Conservation (phyloP, 202 grass and related monocot species). For the Brachypodium distachyon region DNA sequence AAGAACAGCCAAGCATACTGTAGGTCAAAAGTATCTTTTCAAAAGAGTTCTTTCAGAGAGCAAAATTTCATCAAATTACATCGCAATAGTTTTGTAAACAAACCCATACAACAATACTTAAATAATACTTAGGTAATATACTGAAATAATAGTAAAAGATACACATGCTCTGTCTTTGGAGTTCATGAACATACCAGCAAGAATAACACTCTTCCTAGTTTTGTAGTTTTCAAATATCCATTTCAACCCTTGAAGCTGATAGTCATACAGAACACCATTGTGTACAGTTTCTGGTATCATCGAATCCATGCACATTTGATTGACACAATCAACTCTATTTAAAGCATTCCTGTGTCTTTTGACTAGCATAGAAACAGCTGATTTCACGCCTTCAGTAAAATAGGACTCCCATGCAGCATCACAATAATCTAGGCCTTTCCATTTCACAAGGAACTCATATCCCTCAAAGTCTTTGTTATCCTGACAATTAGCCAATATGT, state of each 20-base stretch:
- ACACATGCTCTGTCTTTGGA: not conserved
- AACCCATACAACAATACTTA: not conserved
- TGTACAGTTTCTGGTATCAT: conserved; percentile 13
- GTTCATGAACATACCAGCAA: conserved; percentile 49
- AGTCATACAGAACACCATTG: conserved; percentile 37
- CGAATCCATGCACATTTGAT: not conserved
- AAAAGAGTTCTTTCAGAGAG: not conserved
- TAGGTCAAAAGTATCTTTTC: not conserved
- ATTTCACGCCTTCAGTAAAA: conserved; percentile 27
- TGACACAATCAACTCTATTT: conserved; percentile 10
- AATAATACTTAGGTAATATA: not conserved
- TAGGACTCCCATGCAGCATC: conserved; percentile 53
- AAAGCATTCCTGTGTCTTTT: conserved; percentile 35
- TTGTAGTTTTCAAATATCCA: conserved; percentile 59
- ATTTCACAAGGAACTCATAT: conserved; percentile 63
- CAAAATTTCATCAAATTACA: not conserved
- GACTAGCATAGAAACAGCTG: conserved; percentile 34
- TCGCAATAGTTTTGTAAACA: not conserved
- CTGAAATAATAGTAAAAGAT: not conserved
- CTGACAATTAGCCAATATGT: conserved; percentile 32
- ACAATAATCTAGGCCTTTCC: conserved; percentile 66
- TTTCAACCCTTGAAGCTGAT: conserved; percentile 69
- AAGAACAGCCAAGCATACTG: not conserved
- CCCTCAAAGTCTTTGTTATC: conserved; percentile 19
- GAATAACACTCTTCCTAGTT: conserved; percentile 50